Conservation (phyloP, 768 basidiomycete genomes). For the Serendipita sp. region DNA sequence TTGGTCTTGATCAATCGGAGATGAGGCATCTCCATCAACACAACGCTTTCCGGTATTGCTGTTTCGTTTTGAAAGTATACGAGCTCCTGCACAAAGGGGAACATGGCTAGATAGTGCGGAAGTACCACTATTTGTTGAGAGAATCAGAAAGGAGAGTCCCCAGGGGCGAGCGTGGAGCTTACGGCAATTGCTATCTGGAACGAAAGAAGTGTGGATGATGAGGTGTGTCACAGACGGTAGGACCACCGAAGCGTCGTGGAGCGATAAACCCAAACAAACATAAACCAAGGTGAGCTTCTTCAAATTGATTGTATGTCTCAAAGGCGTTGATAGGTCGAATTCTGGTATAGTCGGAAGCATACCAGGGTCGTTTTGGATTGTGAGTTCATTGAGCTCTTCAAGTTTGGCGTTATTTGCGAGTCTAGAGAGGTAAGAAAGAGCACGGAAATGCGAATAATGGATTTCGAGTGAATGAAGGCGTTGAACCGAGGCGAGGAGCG, state of each 20-base stretch:
- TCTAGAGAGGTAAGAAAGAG: not conserved
- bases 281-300: not conserved
- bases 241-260: not conserved
- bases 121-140: not conserved
- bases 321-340: not conserved
- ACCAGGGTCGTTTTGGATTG: not conserved
- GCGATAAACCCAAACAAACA: not conserved
- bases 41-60: not conserved
- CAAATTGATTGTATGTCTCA: not conserved
- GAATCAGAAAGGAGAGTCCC: not conserved
- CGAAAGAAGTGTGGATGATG: not conserved
- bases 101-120: not conserved
- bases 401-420: not conserved
- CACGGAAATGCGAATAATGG: not conserved
- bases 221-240: not conserved
- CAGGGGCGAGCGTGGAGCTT: not conserved
- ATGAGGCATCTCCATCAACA: not conserved
- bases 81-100: not conserved
- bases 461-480: not conserved
- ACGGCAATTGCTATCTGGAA: not conserved
- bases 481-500: not conserved
- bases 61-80: not conserved
- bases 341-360: not conserved
- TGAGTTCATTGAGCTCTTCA: not conserved
- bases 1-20: not conserved